A percentile compares a stretch with the other conserved stretches of the same genome.
phyloP scores from a whole-genome alignment of 2,329 filamentous ascomycete species.

The Capronia epimyces region DNA sequence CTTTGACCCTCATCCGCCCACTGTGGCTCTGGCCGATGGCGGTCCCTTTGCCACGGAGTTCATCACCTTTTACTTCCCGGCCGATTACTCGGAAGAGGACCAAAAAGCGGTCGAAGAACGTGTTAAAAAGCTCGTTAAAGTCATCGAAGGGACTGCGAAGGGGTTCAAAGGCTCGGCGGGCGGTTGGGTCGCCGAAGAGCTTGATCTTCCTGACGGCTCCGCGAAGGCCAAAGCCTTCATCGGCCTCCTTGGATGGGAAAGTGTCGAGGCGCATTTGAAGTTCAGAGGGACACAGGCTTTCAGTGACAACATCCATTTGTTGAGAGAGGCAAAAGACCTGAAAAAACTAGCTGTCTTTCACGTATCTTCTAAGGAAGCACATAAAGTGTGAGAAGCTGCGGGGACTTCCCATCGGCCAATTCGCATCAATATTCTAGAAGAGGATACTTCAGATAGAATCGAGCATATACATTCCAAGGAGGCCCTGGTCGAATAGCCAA shows the following conservation, averaged over 20 bases:
- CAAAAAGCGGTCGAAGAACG: conserved; percentile 19
- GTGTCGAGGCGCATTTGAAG: conserved; percentile 36
- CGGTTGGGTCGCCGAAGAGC: conserved; percentile 31
- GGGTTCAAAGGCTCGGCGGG: conserved; percentile 23
- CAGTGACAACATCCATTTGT: conserved; percentile 32
- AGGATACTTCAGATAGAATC: too few species aligned
- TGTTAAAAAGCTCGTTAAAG: conserved; percentile 19
- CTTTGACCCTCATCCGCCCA: conserved; percentile 28
- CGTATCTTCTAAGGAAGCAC: conserved; percentile 9
- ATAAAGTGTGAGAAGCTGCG: conserved; percentile 2
- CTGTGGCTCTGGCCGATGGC: conserved; percentile 18
- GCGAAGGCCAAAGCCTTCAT: conserved; percentile 30
- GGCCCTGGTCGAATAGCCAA: too few species aligned
- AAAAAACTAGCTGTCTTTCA: conserved; percentile 27
- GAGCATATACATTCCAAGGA: too few species aligned
- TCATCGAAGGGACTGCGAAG: conserved; percentile 14
- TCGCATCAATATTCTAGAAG: too few species aligned
- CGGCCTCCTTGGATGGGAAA: conserved; percentile 38
- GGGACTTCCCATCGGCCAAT: background rate
- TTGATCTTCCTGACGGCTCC: conserved; percentile 31
- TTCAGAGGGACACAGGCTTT: conserved; percentile 37
- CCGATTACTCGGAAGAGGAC: conserved; percentile 24
- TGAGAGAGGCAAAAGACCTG: conserved; percentile 27
- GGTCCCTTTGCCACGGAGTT: conserved; percentile 26
- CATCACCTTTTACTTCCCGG: conserved; percentile 25